Conservation (phyloP, 345 rosid species). For the Aethionema arabicum region DNA sequence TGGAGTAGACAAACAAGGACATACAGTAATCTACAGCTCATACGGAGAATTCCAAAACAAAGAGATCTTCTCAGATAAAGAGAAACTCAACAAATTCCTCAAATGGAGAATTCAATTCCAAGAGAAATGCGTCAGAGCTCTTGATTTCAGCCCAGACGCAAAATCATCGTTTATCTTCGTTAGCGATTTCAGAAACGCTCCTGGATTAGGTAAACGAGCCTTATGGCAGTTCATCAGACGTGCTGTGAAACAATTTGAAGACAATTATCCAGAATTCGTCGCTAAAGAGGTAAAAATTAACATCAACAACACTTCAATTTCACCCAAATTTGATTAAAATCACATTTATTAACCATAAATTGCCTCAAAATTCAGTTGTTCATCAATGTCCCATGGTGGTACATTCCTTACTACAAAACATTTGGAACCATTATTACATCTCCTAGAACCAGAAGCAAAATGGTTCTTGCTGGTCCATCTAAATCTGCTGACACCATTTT, state of each 20-base stretch:
- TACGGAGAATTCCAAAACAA: constrained; percentile 78
- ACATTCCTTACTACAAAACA: constrained; percentile 72
- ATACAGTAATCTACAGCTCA: constrained; percentile 78
- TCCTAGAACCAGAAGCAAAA: constrained; percentile 92
- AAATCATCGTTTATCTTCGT: constrained; percentile 69
- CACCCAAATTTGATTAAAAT: not conserved
- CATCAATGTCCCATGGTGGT: constrained; percentile 99
- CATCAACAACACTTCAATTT: not conserved
- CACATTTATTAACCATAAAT: not conserved
- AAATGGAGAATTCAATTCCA: constrained; percentile 88
- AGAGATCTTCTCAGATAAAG: constrained; percentile 67
- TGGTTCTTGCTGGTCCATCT: constrained; percentile 77
- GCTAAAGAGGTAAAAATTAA: constrained; percentile 67
- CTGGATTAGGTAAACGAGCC: constrained; percentile 77
- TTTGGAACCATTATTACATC: constrained; percentile 74
- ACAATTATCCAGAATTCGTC: constrained; percentile 87
- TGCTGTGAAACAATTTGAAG: constrained; percentile 78
- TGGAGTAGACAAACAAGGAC: constrained; percentile 80
- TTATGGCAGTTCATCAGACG: constrained; percentile 72
- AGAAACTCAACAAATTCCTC: constrained; percentile 64
- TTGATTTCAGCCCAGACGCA: constrained; percentile 78
- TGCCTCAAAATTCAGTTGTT: constrained; percentile 49
- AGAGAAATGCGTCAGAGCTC: constrained; percentile 75
- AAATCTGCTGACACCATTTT: constrained; percentile 76
- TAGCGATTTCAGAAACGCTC: constrained; percentile 83